phyloP scores from a whole-genome alignment of 805 yeast genomes.

The Suhomyces prunicola region DNA sequence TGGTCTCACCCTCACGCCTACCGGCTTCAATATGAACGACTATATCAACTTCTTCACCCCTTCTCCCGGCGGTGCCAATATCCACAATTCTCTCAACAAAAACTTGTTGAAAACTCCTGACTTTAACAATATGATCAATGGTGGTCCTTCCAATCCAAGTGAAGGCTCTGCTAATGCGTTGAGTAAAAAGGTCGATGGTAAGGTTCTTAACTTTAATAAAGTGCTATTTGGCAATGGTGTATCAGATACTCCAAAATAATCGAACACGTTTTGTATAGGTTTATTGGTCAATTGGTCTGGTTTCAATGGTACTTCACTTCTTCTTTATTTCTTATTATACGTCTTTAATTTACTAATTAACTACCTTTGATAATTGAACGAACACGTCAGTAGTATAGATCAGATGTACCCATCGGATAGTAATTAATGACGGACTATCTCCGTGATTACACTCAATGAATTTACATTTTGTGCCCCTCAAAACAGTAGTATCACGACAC shows the following conservation, averaged over 20 bases:
- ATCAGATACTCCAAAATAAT: conserved; percentile 7
- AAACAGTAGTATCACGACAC: too few species aligned
- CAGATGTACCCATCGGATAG: too few species aligned
- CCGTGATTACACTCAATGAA: too few species aligned
- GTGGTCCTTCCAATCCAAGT: not conserved
- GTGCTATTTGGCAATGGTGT: conserved; percentile 26
- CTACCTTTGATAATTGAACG: too few species aligned
- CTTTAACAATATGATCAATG: conserved; percentile 29
- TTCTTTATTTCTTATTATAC: not conserved
- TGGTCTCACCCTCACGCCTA: conserved; percentile 49
- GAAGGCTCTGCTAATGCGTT: conserved; percentile 3
- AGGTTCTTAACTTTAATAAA: conserved; percentile 42
- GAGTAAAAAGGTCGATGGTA: conserved; percentile 34
- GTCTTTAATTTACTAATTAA: not conserved
- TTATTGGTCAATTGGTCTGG: not conserved
- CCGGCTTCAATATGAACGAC: conserved; percentile 79
- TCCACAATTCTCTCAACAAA: conserved; percentile 10
- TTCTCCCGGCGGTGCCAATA: conserved; percentile 43
- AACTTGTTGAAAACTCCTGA: conserved; percentile 41
- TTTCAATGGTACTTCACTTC: not conserved
- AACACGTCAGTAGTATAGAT: too few species aligned
- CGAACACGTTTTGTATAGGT: conserved; percentile 4
- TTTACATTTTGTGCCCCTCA: too few species aligned
- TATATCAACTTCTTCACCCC: conserved; percentile 79
- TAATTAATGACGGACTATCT: too few species aligned